phyloP scores from a whole-genome alignment of 169 alveolate genomes.

The Plasmodium chabaudi region DNA sequence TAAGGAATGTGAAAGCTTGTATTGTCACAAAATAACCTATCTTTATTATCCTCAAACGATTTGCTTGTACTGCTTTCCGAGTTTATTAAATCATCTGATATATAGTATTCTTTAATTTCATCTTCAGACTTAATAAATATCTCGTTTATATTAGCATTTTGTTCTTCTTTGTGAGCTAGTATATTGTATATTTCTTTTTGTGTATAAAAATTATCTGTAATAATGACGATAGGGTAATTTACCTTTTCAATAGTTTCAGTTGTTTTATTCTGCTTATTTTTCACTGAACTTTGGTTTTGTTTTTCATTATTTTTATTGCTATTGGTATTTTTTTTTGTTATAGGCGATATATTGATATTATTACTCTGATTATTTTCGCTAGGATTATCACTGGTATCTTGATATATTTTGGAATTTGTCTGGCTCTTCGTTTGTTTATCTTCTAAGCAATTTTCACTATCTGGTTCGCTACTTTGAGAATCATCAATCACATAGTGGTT shows the following conservation, averaged over 20 bases:
- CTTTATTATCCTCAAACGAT: not conserved
- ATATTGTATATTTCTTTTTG: slow-evolving; percentile 72
- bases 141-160: not conserved
- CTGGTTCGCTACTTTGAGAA: too few relatives aligned
- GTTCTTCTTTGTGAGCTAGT: slow-evolving; percentile 23
- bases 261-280: not conserved
- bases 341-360: not conserved
- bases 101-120: slow-evolving; percentile 10
- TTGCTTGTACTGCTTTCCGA: not conserved
- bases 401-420: too few relatives aligned
- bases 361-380: not conserved
- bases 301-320: too few relatives aligned
- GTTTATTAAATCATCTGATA: slow-evolving; percentile 19
- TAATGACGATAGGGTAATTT: slow-evolving; percentile 64
- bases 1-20: slow-evolving; percentile 29
- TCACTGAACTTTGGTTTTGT: not conserved
- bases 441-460: too few relatives aligned
- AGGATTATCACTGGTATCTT: too few relatives aligned
- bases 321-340: too few relatives aligned
- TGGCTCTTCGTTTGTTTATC: too few relatives aligned
- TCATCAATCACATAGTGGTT: too few relatives aligned
- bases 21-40: not conserved
- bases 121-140: slow-evolving; percentile 12
- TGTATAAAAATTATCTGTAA: slow-evolving; percentile 62
- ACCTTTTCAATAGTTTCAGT: slow-evolving; percentile 8